phyloP scores from a whole-genome alignment of 441 rosid genomes.

The Populus tomentosa region DNA sequence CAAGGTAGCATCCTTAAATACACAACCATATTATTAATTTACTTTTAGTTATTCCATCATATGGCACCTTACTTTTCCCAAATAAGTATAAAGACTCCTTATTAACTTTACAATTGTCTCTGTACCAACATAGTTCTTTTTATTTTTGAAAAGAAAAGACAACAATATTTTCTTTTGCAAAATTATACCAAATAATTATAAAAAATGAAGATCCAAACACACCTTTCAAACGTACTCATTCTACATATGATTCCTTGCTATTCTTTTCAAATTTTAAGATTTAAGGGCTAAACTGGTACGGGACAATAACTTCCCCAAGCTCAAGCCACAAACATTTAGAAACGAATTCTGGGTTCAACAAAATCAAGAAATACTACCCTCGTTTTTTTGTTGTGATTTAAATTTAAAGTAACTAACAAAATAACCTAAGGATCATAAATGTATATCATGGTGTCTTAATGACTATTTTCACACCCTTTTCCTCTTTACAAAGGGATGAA shows the following conservation, averaged over 20 bases:
- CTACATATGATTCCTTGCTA: neutral
- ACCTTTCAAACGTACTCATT: neutral
- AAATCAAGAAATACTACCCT: neutral
- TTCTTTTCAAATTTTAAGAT: neutral
- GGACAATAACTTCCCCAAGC: neutral
- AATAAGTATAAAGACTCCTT: neutral
- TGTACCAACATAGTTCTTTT: neutral
- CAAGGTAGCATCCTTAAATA: neutral
- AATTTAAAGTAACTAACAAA: too few relatives aligned
- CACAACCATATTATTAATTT: neutral
- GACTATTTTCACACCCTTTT: neutral
- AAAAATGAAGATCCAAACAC: neutral
- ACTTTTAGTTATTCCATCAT: neutral
- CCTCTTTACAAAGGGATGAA: neutral
- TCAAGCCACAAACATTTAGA: neutral
- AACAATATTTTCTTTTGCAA: neutral
- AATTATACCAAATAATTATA: neutral
- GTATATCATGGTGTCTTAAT: neutral
- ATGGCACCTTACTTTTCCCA: neutral
- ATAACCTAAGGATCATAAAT: neutral
- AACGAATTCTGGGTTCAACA: neutral
- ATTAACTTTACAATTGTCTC: neutral
- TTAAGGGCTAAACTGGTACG: neutral
- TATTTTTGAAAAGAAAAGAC: neutral
- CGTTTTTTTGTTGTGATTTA: neutral